Percentiles rank a stretch among this genome's conserved stretches.
phyloP scores from a whole-genome alignment of 2,329 filamentous ascomycete species.

The Diaporthe velutina region DNA sequence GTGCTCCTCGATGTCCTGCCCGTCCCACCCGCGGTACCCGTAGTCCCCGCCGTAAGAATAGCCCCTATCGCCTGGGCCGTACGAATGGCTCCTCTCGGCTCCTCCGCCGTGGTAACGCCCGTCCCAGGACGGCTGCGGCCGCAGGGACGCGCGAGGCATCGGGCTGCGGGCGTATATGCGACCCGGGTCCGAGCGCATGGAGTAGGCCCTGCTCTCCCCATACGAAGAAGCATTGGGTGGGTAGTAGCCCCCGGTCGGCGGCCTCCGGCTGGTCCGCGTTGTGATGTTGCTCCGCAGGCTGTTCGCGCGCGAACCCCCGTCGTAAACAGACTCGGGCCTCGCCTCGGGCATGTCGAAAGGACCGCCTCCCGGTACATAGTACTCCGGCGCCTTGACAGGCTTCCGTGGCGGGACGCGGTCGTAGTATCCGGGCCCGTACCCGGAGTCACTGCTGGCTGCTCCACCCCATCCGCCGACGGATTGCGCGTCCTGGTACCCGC shows the following conservation, averaged over 20 bases:
- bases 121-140: conserved; percentile 8
- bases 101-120: background rate
- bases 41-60: background rate
- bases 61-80: background rate
- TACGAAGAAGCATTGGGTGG: conserved; percentile 1
- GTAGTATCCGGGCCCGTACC: conserved; percentile 27
- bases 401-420: conserved; percentile 15
- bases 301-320: conserved; percentile 19
- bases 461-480: background rate
- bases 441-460: conserved; percentile 28
- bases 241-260: conserved; percentile 7
- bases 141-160: background rate
- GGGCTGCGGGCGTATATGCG: conserved; percentile 21
- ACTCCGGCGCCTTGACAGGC: background rate
- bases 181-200: conserved; percentile 27
- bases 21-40: conserved; percentile 28
- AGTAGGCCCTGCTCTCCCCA: conserved; percentile 23
- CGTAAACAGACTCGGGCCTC: conserved; percentile 28
- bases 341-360: conserved; percentile 28
- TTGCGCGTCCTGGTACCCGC: conserved; percentile 29
- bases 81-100: background rate
- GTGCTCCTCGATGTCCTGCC: conserved; percentile 27
- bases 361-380: conserved; percentile 22
- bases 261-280: conserved; percentile 20
- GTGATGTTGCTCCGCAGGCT: conserved; percentile 29